These are phyloP conservation scores for Ciborinia camelliae DNA, from an alignment of 2,329 filamentous ascomycete genomes.

Conservation along the genomic window DNA sequence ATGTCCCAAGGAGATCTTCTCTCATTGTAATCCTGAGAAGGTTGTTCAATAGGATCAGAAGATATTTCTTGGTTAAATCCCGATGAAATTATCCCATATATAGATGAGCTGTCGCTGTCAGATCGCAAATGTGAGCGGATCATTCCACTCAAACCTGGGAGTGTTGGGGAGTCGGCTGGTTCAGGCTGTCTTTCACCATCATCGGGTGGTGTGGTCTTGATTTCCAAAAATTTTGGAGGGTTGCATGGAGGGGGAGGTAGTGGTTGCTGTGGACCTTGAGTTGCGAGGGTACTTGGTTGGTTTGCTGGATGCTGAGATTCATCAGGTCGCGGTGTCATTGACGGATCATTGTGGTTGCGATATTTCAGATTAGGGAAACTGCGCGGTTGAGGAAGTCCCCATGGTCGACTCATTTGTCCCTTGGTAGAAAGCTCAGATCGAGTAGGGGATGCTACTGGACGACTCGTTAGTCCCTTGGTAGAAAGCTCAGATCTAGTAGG, in stretches of 20 bases:
- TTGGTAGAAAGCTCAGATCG: constrained; percentile 18
- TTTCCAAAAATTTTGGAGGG: background rate
- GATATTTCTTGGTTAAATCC: constrained; percentile 43
- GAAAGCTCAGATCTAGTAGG: constrained; percentile 19
- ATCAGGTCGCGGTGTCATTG: constrained; percentile 31
- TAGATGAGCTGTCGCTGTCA: constrained; percentile 76
- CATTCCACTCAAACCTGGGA: constrained; percentile 74
- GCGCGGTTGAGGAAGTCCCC: constrained; percentile 19
- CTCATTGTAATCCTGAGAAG: constrained; percentile 37
- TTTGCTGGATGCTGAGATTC: constrained; percentile 35
- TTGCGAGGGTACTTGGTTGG: constrained; percentile 2
- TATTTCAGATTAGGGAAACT: constrained; percentile 30
- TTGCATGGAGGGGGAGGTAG: constrained; percentile 7
- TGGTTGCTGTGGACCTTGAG: constrained; percentile 6
- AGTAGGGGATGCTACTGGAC: constrained; percentile 21
- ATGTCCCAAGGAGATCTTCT: constrained; percentile 47
- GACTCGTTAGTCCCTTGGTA: constrained; percentile 24
- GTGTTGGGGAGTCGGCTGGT: constrained; percentile 68
- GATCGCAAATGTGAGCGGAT: constrained; percentile 80
- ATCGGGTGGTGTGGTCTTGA: constrained; percentile 15
- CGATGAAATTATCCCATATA: constrained; percentile 57
- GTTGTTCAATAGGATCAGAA: constrained; percentile 36
- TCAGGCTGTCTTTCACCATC: constrained; percentile 11
- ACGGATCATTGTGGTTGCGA: constrained; percentile 30
- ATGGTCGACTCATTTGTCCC: constrained; percentile 18